phyloP scores from a whole-genome alignment of 192 early-diverging fungal species.

The Oehlia diaphana region DNA sequence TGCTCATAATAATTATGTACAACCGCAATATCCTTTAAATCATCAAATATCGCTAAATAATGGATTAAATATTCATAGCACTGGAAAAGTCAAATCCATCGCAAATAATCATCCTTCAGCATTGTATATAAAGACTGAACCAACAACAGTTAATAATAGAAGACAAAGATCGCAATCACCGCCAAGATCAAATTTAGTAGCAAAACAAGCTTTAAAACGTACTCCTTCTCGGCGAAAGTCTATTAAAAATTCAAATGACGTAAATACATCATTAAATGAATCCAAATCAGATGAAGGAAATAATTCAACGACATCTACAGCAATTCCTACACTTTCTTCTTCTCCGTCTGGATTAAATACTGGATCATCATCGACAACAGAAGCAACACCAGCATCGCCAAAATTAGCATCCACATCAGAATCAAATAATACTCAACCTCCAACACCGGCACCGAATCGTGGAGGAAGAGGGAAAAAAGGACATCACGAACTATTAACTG shows the following conservation, averaged over 20 bases:
- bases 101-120: background rate
- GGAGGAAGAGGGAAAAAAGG: conserved; percentile 39
- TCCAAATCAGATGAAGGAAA: conserved; percentile 23
- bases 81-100: background rate
- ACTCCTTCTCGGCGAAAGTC: conserved; percentile 12
- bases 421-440: conserved; percentile 11
- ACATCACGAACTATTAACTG: conserved; percentile 74
- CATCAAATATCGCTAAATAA: conserved; percentile 5
- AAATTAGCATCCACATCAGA: conserved; percentile 24
- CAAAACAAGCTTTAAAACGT: conserved; percentile 12
- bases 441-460: conserved; percentile 23
- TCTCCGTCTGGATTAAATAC: conserved; percentile 30
- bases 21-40: background rate
- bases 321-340: conserved; percentile 8
- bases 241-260: conserved; percentile 17
- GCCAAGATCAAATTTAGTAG: background rate
- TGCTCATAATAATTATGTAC: conserved; percentile 1
- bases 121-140: conserved; percentile 11
- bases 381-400: conserved; percentile 31
- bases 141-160: background rate
- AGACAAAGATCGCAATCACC: conserved; percentile 18
- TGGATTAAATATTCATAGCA: background rate
- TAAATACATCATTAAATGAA: background rate
- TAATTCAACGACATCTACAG: conserved; percentile 35
- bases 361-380: conserved; percentile 27